Conservation (phyloP, 768 basidiomycete species). For the Trametes coccinea region DNA sequence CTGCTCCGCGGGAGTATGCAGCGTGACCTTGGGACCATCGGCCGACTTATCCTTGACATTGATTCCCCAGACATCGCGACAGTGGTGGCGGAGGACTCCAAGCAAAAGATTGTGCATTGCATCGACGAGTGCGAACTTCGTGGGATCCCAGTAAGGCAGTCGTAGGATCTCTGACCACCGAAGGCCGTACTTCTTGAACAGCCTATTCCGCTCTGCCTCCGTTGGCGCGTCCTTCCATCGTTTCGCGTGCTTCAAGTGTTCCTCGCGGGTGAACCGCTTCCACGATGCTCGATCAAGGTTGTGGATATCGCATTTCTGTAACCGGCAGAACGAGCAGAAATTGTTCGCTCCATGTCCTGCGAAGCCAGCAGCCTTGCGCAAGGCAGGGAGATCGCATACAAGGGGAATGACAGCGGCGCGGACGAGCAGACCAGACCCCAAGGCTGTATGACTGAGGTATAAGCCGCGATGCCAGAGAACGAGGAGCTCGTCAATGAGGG, state of each 20-base stretch:
- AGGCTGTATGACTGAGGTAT: slow-evolving; percentile 20
- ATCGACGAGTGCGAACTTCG: slow-evolving; percentile 35
- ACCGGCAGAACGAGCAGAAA: slow-evolving; percentile 34
- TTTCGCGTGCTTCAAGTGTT: slow-evolving; percentile 25
- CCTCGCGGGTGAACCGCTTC: slow-evolving; percentile 18
- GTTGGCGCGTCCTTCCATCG: slow-evolving; percentile 24
- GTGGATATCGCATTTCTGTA: slow-evolving; percentile 30
- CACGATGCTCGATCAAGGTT: slow-evolving; percentile 31
- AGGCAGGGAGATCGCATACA: slow-evolving; percentile 40
- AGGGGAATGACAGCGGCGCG: slow-evolving; percentile 33
- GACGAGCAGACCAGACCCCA: slow-evolving; percentile 30
- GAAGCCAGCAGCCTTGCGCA: slow-evolving; percentile 34
- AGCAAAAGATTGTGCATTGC: slow-evolving; percentile 44
- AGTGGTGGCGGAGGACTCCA: slow-evolving; percentile 36
- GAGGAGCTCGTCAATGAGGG: slow-evolving; percentile 40
- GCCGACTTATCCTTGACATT: background rate
- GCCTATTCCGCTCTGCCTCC: background rate
- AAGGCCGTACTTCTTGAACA: slow-evolving; percentile 27
- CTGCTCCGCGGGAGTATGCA: background rate
- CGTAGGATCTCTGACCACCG: slow-evolving; percentile 33
- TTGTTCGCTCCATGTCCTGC: slow-evolving; percentile 21
- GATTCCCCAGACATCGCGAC: slow-evolving; percentile 26
- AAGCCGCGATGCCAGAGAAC: slow-evolving; percentile 37
- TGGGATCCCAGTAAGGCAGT: slow-evolving; percentile 43
- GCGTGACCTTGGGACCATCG: background rate